Percentiles rank a stretch among this genome's conserved stretches.
phyloP scores from a whole-genome alignment of 2,329 filamentous ascomycete genomes.

The Daldinia sp. region DNA sequence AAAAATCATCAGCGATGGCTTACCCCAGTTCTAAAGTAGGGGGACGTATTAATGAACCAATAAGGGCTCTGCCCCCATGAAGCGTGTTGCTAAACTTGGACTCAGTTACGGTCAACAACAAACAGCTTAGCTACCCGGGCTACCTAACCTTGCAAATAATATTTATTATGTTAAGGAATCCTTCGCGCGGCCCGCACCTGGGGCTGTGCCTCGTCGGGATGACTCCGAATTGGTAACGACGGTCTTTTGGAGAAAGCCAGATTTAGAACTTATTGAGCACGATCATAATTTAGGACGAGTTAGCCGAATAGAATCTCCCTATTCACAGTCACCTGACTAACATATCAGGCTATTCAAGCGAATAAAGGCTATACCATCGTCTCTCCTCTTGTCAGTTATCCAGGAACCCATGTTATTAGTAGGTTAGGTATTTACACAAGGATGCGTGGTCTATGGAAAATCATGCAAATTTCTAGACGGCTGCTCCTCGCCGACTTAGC shows the following conservation, averaged over 20 bases:
- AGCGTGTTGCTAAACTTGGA: conserved; percentile 28
- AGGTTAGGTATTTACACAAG: not conserved
- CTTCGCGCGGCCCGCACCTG: conserved; percentile 22
- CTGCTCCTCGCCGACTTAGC: not conserved
- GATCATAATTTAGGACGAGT: not conserved
- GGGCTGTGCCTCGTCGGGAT: conserved; percentile 29
- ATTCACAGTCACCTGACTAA: not conserved
- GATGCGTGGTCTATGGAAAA: not conserved
- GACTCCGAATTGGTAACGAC: conserved; percentile 1
- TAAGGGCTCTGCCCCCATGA: not conserved
- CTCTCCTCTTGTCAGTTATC: not conserved
- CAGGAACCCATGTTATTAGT: not conserved
- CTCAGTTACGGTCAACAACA: conserved; percentile 8
- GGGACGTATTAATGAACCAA: not conserved
- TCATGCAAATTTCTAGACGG: not conserved
- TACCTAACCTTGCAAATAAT: not conserved
- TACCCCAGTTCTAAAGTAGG: conserved; percentile 6
- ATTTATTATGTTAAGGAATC: conserved; percentile 5
- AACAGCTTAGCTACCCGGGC: not conserved
- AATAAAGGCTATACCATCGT: not conserved
- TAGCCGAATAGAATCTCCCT: not conserved
- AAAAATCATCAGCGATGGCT: not conserved
- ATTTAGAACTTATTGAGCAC: conserved; percentile 11
- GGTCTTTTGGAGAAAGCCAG: conserved; percentile 1
- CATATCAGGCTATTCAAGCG: not conserved